Evolutionary conservation across 1,284 basidiomycete species (phyloP), one percentile per base, ranked within the genome.

Genomic region (Ganoderma lingzhi): DNA sequence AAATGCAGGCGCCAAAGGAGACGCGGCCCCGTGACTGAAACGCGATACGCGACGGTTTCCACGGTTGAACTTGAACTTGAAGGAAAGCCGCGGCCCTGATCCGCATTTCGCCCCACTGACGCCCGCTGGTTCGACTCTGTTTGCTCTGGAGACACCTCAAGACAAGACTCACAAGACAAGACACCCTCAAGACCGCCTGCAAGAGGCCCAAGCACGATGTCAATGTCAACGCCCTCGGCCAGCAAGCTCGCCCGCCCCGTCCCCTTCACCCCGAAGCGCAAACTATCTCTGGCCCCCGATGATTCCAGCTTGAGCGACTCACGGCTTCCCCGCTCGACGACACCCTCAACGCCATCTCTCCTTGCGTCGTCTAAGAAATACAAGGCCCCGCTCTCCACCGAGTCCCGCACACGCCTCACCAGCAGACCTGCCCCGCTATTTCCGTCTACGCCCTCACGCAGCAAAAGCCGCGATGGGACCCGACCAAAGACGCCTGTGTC

Each of bases 291-390:
- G 23, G 66, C 75, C 28, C 72, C 78, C 6, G 67, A 67, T 64
- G 75, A 76, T 65, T 70, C 75, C 69, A 48, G 66, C 39, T 6
- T 28, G n/a, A 60, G 58, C 39, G 59, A 61, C 39, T 65, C 71
- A 17, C 71, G 76, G 64, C 62, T 73, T 19, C 71, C 78, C 23
- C 77, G 76, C 53, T 73, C 77, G 6, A 76, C 77, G 5, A 83
- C 86, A 2, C 79, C 84, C 4, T 83, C 79, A 66, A 83, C 86
- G 2, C 79, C 84, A 3, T 83, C 79, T 66, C 69, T 87, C 19
- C 83, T 90, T 41, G 76, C 81, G 64, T 84, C 86, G 1, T 83
- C 87, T 74, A 92, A 89, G 83, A 90, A 89, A 76, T 90, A 90
- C 81, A 92, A 89, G 74, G 88, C 92, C 0, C 75, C 87, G 0